Evolutionary conservation across 1,284 basidiomycete species (phyloP), one percentile per base, ranked within the genome.

Genomic region (Exsudoporus floridanus): DNA sequence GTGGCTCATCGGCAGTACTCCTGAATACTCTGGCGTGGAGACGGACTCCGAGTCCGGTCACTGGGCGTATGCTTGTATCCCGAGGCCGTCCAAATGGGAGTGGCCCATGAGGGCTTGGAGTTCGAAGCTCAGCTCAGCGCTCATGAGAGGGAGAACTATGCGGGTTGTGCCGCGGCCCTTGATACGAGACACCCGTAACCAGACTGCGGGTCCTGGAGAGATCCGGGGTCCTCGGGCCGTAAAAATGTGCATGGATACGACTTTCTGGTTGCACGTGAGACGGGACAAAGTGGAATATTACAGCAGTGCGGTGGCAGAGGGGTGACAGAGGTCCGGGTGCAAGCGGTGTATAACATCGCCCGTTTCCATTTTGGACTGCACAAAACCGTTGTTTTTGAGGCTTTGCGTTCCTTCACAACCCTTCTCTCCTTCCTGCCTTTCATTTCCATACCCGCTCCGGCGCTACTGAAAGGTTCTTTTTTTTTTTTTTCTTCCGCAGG

Each of bases 321-420:
- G 55, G 65, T 67, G 68, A 18, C 65, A 52, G 65, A 50, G 65
- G 65, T 70, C 68, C 58, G 2, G 31, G 3, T 23, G 13, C 30
- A 47, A 50, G 69, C 65, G 13, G 70, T 72, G 70, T 69, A 66
- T 70, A 70, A 66, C 67, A 71, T 58, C 68, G 68, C 67, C 67
- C 38, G 52, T 69, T 70, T 60, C 54, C 59, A 45, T 58, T 63
- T 61, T 41, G 56, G 23, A 50, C 55, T 28, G 52, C 21, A 67
- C 64, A 66, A 71, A 70, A 69, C 41, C 52, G 55, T 45, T 40
- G 49, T 47, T 43, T 49, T 55, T 14, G 39, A 46, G 56, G 50
- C 44, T 38, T 53, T 55, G 56, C 42, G 48, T 55, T 56, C 28
- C n/a, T 54, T 50, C 54, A 43, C 55, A 55, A 58, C 67, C 55